Evolutionary conservation across 371 early-diverging fungal species (phyloP).

Genomic region (Mucor irregularis): DNA sequence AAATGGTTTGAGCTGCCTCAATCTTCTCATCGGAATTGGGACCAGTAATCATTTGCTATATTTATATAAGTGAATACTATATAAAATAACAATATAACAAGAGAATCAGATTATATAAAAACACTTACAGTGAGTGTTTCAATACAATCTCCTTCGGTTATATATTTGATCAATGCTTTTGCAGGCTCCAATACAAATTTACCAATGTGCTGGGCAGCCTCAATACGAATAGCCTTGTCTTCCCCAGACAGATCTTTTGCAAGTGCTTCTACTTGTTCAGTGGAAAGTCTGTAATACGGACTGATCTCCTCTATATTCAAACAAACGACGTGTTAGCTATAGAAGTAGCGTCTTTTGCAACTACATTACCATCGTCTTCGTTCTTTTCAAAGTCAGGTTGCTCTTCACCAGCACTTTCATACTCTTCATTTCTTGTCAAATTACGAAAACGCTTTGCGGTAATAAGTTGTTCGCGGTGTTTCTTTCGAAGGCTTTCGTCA

Average conservation of each 20-base stretch:
- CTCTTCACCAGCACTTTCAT: constrained; percentile 27
- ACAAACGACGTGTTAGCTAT: not conserved
- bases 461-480: constrained; percentile 58
- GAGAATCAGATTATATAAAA: not conserved
- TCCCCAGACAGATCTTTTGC: constrained; percentile 33
- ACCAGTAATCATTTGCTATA: constrained; percentile 21
- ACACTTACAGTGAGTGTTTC: constrained; percentile 42
- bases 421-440: constrained; percentile 31
- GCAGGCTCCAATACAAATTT: constrained; percentile 52
- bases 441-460: constrained; percentile 55
- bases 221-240: constrained; percentile 31
- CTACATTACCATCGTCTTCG: constrained; percentile 14
- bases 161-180: constrained; percentile 46
- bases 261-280: constrained; percentile 27
- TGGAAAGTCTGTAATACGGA: constrained; percentile 24
- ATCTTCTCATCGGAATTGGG: constrained; percentile 63
- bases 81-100: no score
- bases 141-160: constrained; percentile 50
- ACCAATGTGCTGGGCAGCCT: constrained; percentile 43
- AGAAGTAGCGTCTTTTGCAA: not conserved
- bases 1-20: constrained; percentile 66
- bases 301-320: constrained; percentile 21
- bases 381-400: constrained; percentile 17
- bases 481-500: constrained; percentile 45
- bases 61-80: not conserved